Conservation (phyloP, 2,329 filamentous ascomycete species). For the Juglanconis sp. region DNA sequence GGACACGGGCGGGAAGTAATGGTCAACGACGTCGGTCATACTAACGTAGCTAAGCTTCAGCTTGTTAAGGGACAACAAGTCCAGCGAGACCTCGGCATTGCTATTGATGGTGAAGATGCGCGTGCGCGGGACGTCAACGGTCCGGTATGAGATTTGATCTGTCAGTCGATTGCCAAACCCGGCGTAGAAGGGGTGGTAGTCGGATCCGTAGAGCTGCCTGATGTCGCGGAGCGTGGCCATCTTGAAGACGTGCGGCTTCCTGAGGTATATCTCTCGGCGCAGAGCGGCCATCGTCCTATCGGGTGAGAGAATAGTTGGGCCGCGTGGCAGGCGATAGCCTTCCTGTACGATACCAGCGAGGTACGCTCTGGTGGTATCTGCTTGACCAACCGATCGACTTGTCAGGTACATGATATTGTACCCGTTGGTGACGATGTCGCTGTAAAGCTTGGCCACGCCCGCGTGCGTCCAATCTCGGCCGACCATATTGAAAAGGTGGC, state of each 20-base stretch:
- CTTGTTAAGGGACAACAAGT: constrained; percentile 85
- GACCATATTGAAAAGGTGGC: constrained; percentile 94
- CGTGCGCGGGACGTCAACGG: constrained; percentile 89
- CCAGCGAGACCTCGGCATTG: constrained; percentile 90
- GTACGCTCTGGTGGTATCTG: constrained; percentile 86
- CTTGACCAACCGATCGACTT: constrained; percentile 87
- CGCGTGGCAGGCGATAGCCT: constrained; percentile 77
- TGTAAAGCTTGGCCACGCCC: constrained; percentile 95
- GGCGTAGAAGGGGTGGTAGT: constrained; percentile 85
- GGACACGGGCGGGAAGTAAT: constrained; percentile 92
- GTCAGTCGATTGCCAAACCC: constrained; percentile 96
- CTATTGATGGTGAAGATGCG: constrained; percentile 99
- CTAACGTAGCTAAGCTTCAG: constrained; percentile 96
- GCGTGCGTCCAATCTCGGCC: constrained; percentile 97
- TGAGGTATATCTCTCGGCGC: constrained; percentile 85
- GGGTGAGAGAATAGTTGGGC: constrained; percentile 91
- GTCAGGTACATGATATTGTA: constrained; percentile 99
- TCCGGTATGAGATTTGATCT: constrained; percentile 92
- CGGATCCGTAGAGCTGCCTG: constrained; percentile 75
- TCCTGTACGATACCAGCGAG: constrained; percentile 87
- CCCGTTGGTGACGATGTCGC: constrained; percentile 89
- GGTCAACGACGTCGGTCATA: constrained; percentile 95
- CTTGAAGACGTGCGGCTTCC: constrained; percentile 98
- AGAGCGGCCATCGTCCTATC: constrained; percentile 93
- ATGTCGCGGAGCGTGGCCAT: constrained; percentile 98